Conservation (phyloP, 768 basidiomycete species). For the Suillus paluster region DNA sequence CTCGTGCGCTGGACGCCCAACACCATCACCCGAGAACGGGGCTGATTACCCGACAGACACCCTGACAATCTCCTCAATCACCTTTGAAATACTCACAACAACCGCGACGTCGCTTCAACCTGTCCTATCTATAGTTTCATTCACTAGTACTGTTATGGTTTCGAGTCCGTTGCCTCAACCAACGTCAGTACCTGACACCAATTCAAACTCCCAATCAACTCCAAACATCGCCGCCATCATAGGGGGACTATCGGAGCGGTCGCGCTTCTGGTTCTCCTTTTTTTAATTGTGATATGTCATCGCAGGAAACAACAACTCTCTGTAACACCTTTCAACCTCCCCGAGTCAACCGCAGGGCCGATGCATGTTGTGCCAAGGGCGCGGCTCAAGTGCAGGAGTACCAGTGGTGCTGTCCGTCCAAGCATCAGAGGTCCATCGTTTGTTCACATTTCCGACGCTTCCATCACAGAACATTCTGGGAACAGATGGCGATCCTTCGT, state of each 20-base stretch:
- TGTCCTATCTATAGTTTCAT: too few species aligned
- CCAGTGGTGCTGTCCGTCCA: neutral
- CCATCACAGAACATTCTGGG: neutral
- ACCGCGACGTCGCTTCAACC: neutral
- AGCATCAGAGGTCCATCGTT: neutral
- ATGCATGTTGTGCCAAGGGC: neutral
- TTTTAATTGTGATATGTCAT: neutral
- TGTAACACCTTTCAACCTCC: neutral
- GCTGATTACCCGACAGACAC: neutral
- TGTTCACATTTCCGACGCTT: slow-evolving; percentile 3
- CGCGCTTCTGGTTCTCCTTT: neutral
- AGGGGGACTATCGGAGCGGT: slow-evolving; percentile 1
- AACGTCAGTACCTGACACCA: neutral
- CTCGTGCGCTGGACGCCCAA: too few species aligned
- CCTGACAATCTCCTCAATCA: neutral
- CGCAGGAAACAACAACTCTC: neutral
- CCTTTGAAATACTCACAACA: neutral
- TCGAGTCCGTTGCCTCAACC: neutral
- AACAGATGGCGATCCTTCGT: neutral
- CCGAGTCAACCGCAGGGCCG: neutral
- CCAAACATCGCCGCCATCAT: neutral
- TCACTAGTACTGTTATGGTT: neutral
- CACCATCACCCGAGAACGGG: neutral
- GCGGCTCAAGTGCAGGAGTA: neutral
- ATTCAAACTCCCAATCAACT: neutral